Percentiles rank a stretch among this genome's conserved stretches.
Conservation (phyloP, 768 basidiomycete species). For the Calocybe cyanea region DNA sequence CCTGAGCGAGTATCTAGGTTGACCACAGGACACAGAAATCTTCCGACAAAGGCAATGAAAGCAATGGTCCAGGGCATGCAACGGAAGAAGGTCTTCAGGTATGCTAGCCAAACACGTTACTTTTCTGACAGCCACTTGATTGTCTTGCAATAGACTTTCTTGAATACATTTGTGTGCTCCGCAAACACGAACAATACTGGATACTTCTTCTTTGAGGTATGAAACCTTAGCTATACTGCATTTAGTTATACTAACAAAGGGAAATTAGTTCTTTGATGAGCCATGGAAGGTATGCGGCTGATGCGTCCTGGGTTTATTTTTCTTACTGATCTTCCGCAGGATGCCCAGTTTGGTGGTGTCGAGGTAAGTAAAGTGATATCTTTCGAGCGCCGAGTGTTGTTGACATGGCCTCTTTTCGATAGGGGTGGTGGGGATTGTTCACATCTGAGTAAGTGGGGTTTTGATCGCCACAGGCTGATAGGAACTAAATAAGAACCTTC, state of each 20-base stretch:
- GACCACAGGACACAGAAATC: conserved; percentile 40
- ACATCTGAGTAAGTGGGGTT: conserved; percentile 30
- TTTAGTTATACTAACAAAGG: neutral
- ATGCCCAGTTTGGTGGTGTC: conserved; percentile 72
- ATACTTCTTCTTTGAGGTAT: conserved; percentile 86
- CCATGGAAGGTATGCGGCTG: conserved; percentile 62
- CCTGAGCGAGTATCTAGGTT: too few relatives aligned
- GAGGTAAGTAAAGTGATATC: conserved; percentile 29
- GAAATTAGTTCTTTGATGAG: conserved; percentile 73
- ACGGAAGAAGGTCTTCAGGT: conserved; percentile 60
- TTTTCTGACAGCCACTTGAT: neutral
- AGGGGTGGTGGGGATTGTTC: conserved; percentile 50
- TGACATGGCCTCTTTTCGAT: conserved; percentile 2
- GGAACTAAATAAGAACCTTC: neutral
- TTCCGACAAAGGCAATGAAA: conserved; percentile 51
- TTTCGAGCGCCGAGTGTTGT: neutral
- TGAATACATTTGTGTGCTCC: conserved; percentile 84
- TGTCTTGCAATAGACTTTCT: conserved; percentile 51
- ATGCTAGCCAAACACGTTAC: neutral
- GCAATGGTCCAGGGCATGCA: conserved; percentile 67
- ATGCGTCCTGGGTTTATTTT: neutral
- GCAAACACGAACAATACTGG: conserved; percentile 77
- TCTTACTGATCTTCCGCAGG: conserved; percentile 29
- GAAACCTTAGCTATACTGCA: conserved; percentile 11
- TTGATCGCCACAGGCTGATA: neutral